phyloP scores from a whole-genome alignment of 148 eudicot genomes.

The Linanthus parryae region DNA sequence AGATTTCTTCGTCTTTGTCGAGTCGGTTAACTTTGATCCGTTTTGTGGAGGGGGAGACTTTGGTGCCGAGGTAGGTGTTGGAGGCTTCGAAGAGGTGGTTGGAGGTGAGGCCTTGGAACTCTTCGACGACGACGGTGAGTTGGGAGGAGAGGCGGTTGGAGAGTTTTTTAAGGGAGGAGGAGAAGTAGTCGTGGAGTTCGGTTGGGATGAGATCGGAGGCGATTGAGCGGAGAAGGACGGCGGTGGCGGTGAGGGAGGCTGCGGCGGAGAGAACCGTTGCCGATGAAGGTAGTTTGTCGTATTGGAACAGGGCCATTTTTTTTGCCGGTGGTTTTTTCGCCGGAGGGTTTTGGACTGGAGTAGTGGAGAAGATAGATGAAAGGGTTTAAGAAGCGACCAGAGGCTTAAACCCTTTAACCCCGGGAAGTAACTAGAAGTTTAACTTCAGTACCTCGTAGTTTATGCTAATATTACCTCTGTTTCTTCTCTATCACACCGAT shows the following conservation, averaged over 20 bases:
- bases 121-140: conserved; percentile 48
- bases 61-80: conserved; percentile 32
- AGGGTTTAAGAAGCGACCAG: no score
- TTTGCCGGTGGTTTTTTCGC: no score
- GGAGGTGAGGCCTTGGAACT: conserved; percentile 37
- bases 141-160: conserved; percentile 32
- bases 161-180: conserved; percentile 19
- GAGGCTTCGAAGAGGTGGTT: conserved; percentile 51
- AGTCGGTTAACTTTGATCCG: conserved; percentile 34
- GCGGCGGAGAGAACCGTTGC: conserved; percentile 37
- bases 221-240: conserved; percentile 34
- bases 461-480: no score
- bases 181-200: conserved; percentile 26
- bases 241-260: conserved; percentile 44
- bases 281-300: conserved; percentile 25
- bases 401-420: no score
- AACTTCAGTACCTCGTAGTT: no score
- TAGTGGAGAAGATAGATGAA: no score
- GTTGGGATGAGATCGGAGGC: conserved; percentile 43
- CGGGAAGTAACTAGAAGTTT: no score
- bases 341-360: no score
- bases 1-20: conserved; percentile 24
- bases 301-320: no score
- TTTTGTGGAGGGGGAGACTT: conserved; percentile 23
- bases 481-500: no score